Conservation (phyloP, 441 rosid genomes). For the Cnidoscolus chayamansa region DNA sequence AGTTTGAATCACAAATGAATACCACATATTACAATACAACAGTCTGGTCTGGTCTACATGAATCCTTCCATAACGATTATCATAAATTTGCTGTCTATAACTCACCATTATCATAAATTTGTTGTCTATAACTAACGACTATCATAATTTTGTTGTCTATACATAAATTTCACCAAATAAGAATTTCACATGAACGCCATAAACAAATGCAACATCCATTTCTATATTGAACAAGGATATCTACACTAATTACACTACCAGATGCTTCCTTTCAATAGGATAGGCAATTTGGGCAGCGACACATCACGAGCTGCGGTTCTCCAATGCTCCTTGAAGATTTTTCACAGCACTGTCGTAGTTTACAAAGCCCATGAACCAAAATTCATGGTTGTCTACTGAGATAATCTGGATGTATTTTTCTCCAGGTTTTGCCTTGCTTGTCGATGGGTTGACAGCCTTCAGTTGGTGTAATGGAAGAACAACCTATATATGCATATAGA, state of each 20-base stretch:
- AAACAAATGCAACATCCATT: background rate
- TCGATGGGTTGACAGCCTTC: conserved; percentile 70
- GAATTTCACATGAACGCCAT: too few species aligned
- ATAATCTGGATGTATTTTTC: conserved; percentile 84
- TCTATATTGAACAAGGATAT: conserved; percentile 15
- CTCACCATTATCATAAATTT: too few species aligned
- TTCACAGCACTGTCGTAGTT: conserved; percentile 78
- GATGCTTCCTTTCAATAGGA: background rate
- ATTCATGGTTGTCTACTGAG: conserved; percentile 82
- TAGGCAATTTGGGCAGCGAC: background rate
- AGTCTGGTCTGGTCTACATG: too few species aligned
- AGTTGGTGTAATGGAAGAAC: conserved; percentile 65
- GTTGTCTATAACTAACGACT: too few species aligned
- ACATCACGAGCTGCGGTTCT: conserved; percentile 25
- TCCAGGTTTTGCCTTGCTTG: conserved; percentile 57
- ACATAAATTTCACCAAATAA: too few species aligned
- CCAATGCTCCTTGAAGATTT: conserved; percentile 58
- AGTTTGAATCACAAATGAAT: conserved; percentile 9
- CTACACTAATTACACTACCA: conserved; percentile 17
- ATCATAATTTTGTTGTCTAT: too few species aligned
- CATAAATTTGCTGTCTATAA: too few species aligned
- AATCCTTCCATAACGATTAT: too few species aligned
- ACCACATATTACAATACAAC: too few species aligned
- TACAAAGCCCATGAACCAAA: conserved; percentile 97
- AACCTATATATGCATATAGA: conserved; percentile 38